These are phyloP conservation scores for Gypsophila paniculata DNA, from an alignment of 179 eudicot genomes.

Conservation along the genomic window DNA sequence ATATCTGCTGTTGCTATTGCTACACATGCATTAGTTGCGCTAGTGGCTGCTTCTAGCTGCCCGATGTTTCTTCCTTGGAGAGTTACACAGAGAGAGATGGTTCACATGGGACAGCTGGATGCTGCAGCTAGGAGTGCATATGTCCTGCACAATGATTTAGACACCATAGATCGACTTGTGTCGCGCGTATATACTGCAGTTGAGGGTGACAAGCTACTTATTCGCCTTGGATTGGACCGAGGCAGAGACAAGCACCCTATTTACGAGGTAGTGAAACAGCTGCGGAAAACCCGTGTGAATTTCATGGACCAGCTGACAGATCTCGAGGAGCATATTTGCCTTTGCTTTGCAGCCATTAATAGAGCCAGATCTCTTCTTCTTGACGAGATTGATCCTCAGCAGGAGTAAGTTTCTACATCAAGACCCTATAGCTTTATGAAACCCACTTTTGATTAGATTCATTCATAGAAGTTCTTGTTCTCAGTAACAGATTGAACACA, in stretches of 20 bases:
- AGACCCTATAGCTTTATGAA: too few species aligned
- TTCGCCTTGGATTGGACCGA: slow-evolving; percentile 63
- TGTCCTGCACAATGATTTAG: slow-evolving; percentile 58
- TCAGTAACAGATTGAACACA: background rate
- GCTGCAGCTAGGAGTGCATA: slow-evolving; percentile 59
- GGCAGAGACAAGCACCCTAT: slow-evolving; percentile 63
- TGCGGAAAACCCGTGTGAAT: slow-evolving; percentile 46
- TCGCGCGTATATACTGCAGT: slow-evolving; percentile 46
- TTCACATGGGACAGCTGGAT: slow-evolving; percentile 52
- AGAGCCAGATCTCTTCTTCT: slow-evolving; percentile 64
- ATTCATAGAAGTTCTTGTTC: background rate
- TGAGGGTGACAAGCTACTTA: slow-evolving; percentile 53
- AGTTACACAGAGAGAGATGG: slow-evolving; percentile 41
- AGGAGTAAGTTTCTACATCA: slow-evolving; percentile 10
- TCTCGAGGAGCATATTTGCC: slow-evolving; percentile 72
- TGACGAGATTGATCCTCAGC: slow-evolving; percentile 34
- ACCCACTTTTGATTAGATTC: too few species aligned
- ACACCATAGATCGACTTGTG: slow-evolving; percentile 69
- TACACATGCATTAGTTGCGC: slow-evolving; percentile 51
- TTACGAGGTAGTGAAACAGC: slow-evolving; percentile 63
- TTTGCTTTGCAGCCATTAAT: slow-evolving; percentile 71
- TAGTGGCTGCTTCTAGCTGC: slow-evolving; percentile 47
- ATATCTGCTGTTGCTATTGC: slow-evolving; percentile 49
- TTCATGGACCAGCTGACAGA: slow-evolving; percentile 51
- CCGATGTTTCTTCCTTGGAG: slow-evolving; percentile 45